Percentiles rank a stretch among this genome's conserved stretches.
phyloP scores from a whole-genome alignment of 805 yeast species.

The Saturnispora galanensis region DNA sequence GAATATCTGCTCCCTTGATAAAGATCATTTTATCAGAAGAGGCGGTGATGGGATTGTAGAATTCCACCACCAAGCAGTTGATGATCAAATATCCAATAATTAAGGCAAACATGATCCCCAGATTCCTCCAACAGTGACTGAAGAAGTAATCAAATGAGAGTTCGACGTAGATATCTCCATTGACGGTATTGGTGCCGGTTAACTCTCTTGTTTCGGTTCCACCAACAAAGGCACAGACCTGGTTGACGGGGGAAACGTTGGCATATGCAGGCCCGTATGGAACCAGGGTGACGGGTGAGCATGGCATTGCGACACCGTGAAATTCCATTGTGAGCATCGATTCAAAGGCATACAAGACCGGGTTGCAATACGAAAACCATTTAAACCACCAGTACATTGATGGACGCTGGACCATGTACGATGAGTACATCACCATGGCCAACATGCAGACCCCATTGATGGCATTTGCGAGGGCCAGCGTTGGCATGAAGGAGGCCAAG shows the following conservation, averaged over 20 bases:
- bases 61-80: slow-evolving; percentile 24
- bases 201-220: slow-evolving; percentile 25
- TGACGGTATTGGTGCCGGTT: slow-evolving; percentile 29
- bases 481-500: slow-evolving; percentile 41
- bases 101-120: slow-evolving; percentile 43
- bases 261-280: slow-evolving; percentile 52
- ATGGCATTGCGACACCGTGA: slow-evolving; percentile 40
- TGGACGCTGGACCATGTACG: slow-evolving; percentile 51
- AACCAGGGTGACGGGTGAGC: slow-evolving; percentile 33
- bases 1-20: slow-evolving; percentile 21
- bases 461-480: slow-evolving; percentile 49
- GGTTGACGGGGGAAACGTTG: slow-evolving; percentile 28
- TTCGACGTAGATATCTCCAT: slow-evolving; percentile 41
- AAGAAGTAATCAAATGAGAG: slow-evolving; percentile 41
- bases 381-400: slow-evolving; percentile 56
- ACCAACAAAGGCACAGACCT: slow-evolving; percentile 46
- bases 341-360: slow-evolving; percentile 41
- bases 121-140: slow-evolving; percentile 69
- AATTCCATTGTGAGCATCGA: slow-evolving; percentile 49
- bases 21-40: slow-evolving; percentile 27
- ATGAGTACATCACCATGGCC: slow-evolving; percentile 48
- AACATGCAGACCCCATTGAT: slow-evolving; percentile 47
- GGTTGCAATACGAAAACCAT: slow-evolving; percentile 44
- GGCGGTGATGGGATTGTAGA: slow-evolving; percentile 22
- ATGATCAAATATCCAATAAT: slow-evolving; percentile 30